Base-by-base conservation (phyloP, 306 rosid species). In the Cyclanthera cordifolia region DNA sequence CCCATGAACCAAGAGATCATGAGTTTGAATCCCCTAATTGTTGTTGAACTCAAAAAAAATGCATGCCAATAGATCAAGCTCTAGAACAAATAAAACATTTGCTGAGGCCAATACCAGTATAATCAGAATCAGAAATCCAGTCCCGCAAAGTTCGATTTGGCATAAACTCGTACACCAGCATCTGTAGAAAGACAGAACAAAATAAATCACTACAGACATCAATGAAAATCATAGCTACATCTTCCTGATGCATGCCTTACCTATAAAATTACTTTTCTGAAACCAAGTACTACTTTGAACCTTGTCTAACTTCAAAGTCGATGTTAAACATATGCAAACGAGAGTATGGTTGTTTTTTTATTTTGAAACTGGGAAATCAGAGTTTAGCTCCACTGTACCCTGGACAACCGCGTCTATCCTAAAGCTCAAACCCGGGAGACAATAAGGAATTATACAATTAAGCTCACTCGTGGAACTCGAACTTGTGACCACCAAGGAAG, bases 111-210 rank as follows among this genome's bases (percentile, higher is more conserved):
- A 46, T 45, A 66, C 50, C 70, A 43, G 50, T 23, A 64, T 23
- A 24, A 6, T 73, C 23, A 81, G 53, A 86, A 88, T 96, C 95
- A 65, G 86, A 81, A 73, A 92, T 83, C 92, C 89, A 85, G 72
- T 89, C 90, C 76, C 93, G 81, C 72, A 92, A 74, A 69, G 87
- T 92, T 41, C 97, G 96, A 70, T 89, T 92, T 30, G 93, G 85
- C 95, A 92, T 83, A 72, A 87, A 92, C 75, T 92, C 93, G 32
- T 92, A 92, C 72, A 92, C 90, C 83, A 92, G 79, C 88, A 92
- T 89, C 97, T 91, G 90, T 75, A 72, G 55, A 67, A 79, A 69
- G 78, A 74, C 48, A 73, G 73, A 59, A 28, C 67, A 70, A 47
- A 69, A 28, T 51, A 51, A 69, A 49, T 48, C 57, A 50, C 24